Percentiles rank a stretch among this genome's conserved stretches.
Evolutionary conservation across 2,329 filamentous ascomycete genomes (phyloP).

Genomic region (Cladosporium sp.): DNA sequence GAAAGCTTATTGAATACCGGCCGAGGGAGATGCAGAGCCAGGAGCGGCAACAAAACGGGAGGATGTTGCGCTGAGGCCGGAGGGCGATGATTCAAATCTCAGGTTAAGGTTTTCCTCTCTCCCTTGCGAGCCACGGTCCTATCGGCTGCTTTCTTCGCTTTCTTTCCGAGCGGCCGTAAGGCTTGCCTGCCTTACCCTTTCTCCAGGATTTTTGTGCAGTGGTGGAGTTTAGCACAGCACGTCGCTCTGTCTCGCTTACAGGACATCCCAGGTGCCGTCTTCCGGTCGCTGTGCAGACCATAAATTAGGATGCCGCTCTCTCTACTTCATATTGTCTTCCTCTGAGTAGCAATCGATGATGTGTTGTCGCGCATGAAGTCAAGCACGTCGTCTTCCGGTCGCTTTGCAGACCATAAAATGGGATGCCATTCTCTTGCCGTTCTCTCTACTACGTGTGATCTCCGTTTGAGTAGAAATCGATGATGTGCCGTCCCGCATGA

Average conservation of each 20-base stretch:
- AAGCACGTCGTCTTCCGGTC: constrained; percentile 9
- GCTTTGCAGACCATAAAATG: constrained; percentile 6
- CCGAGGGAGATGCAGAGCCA: constrained; percentile 6
- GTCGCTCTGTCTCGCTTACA: neutral
- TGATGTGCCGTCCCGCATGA: no score
- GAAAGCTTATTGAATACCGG: constrained; percentile 3
- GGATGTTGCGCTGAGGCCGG: no score
- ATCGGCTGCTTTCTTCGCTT: constrained; percentile 5
- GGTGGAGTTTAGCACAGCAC: neutral
- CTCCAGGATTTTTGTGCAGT: constrained; percentile 1
- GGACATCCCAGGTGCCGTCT: neutral
- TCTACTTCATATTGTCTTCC: no score
- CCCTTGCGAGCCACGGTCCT: no score
- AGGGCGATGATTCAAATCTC: neutral
- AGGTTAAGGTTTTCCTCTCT: constrained; percentile 5
- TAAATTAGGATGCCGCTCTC: neutral
- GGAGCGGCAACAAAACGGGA: constrained; percentile 9
- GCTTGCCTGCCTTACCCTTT: neutral
- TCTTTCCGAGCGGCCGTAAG: constrained; percentile 4
- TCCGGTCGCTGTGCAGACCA: constrained; percentile 11
- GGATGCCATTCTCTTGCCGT: no score
- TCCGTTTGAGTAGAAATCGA: no score
- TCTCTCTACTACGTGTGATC: neutral
- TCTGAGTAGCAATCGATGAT: no score
- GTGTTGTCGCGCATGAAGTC: no score